Evolutionary conservation across 164 flowering plant species (phyloP).

Genomic region (Magnolia sinica): DNA sequence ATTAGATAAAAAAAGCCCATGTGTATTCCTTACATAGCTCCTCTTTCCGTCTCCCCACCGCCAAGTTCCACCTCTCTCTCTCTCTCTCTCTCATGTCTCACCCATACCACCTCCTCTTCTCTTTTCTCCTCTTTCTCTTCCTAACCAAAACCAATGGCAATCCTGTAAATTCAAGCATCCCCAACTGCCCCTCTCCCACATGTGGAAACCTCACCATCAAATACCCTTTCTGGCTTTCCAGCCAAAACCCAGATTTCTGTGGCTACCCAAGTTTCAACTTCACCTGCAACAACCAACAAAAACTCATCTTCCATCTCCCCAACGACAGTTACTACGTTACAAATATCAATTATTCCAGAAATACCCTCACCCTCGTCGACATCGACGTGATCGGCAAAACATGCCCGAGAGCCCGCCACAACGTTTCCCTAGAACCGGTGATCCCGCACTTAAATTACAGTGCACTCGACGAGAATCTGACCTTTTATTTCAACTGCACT

Average conservation of each 20-base stretch:
- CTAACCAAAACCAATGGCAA: neutral
- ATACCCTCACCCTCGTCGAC: constrained; percentile 1
- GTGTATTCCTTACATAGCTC: neutral
- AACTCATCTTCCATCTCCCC: constrained; percentile 1
- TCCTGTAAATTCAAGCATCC: neutral
- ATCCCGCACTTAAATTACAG: neutral
- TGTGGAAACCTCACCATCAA: constrained; percentile 4
- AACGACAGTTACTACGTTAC: constrained; percentile 3
- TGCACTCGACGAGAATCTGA: neutral
- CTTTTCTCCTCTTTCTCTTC: neutral
- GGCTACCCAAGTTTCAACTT: constrained; percentile 11
- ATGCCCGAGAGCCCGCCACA: neutral
- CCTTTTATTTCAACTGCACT: constrained; percentile 11
- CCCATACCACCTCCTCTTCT: neutral
- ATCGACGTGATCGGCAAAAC: neutral
- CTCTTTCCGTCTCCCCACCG: too few relatives aligned
- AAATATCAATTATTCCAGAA: neutral
- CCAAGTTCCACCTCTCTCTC: too few relatives aligned
- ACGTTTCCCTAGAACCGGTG: neutral
- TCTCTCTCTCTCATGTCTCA: neutral
- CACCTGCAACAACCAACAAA: constrained; percentile 5
- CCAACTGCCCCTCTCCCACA: neutral
- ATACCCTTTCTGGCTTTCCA: constrained; percentile 4
- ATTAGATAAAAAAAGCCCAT: too few relatives aligned
- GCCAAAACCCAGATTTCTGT: neutral